Percentiles rank a stretch among this genome's conserved stretches.
Evolutionary conservation across 1,139 yeast genomes (phyloP).

Genomic region (Kazachstania sp.): DNA sequence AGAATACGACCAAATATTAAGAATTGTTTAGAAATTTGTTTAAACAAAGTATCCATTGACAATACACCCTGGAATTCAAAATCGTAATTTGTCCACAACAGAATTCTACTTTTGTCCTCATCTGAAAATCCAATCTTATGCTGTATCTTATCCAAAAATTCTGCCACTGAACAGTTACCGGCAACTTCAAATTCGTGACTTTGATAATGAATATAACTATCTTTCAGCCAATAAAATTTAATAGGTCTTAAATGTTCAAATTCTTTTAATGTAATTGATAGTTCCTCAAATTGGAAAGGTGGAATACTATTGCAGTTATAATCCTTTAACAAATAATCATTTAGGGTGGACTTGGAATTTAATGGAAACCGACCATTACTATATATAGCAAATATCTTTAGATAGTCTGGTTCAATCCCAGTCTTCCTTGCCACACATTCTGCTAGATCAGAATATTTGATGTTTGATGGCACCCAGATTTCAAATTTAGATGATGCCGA

Average conservation of each 20-base stretch:
- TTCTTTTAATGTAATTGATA: constrained; percentile 66
- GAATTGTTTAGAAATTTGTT: constrained; percentile 25
- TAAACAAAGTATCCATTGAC: constrained; percentile 26
- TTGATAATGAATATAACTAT: constrained; percentile 56
- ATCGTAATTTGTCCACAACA: constrained; percentile 36
- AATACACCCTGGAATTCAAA: constrained; percentile 31
- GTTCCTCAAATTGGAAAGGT: constrained; percentile 62
- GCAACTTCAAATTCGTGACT: constrained; percentile 64
- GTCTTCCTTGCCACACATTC: constrained; percentile 47
- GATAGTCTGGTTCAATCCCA: constrained; percentile 49
- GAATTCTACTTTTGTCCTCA: constrained; percentile 42
- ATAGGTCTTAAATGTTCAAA: constrained; percentile 67
- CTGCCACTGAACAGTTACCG: constrained; percentile 47
- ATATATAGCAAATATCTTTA: constrained; percentile 57
- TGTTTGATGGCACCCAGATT: constrained; percentile 61
- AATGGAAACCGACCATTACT: constrained; percentile 43
- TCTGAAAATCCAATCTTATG: constrained; percentile 46
- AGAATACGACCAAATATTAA: constrained; percentile 33
- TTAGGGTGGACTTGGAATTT: constrained; percentile 31
- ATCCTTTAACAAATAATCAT: constrained; percentile 41
- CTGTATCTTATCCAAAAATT: constrained; percentile 49
- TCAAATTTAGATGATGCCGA: constrained; percentile 35
- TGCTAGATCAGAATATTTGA: constrained; percentile 53
- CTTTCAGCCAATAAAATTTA: constrained; percentile 54
- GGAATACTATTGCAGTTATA: constrained; percentile 40